These are phyloP conservation scores for Drechslerella dactyloides DNA, from an alignment of 2,329 filamentous ascomycete species.

Conservation along the genomic window DNA sequence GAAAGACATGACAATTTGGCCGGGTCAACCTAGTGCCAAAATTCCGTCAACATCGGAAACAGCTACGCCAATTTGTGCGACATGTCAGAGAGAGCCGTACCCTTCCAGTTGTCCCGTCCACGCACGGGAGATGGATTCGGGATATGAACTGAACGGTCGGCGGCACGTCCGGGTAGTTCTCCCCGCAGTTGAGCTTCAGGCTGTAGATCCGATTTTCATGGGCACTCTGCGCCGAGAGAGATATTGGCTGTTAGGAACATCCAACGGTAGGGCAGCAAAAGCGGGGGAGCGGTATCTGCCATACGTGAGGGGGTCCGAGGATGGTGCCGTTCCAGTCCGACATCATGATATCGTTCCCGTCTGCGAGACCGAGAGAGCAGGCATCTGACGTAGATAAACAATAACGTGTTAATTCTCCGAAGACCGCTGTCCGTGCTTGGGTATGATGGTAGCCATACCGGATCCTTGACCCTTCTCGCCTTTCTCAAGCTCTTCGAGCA, in stretches of 20 bases:
- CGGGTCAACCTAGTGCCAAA: constrained; percentile 71
- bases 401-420: constrained; percentile 23
- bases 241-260: background rate
- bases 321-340: constrained; percentile 99
- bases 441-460: constrained; percentile 62
- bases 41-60: background rate
- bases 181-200: constrained; percentile 92
- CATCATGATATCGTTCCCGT: constrained; percentile 94
- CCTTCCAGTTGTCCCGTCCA: constrained; percentile 78
- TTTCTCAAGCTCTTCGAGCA: constrained; percentile 97
- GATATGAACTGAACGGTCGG: constrained; percentile 91
- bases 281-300: constrained; percentile 56
- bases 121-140: constrained; percentile 94
- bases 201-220: constrained; percentile 99
- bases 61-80: background rate
- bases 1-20: constrained; percentile 81
- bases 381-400: constrained; percentile 68
- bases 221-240: constrained; percentile 68
- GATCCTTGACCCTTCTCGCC: constrained; percentile 96
- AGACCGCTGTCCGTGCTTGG: background rate
- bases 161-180: constrained; percentile 84
- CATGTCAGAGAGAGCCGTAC: constrained; percentile 58
- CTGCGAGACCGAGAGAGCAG: constrained; percentile 93
- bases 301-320: constrained; percentile 90
- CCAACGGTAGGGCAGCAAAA: constrained; percentile 23